Percentiles rank a stretch among this genome's conserved stretches.
These are phyloP conservation scores for Monotropa hypopitys DNA, from an alignment of 179 eudicot species.

Conservation along the genomic window DNA sequence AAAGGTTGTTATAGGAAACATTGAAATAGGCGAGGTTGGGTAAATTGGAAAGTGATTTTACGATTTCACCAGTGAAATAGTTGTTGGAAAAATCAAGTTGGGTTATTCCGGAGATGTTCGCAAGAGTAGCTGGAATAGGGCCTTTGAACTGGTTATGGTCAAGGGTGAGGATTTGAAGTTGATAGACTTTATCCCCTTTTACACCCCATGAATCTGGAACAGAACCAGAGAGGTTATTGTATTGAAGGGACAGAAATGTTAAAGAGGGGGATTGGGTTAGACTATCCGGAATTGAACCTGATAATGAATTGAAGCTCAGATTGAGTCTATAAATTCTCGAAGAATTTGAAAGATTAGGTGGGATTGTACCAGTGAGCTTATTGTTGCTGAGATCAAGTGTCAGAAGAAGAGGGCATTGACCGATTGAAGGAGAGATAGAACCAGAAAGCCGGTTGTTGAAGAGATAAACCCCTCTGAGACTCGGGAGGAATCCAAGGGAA, in stretches of 20 bases:
- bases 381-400: slow-evolving; percentile 62
- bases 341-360: slow-evolving; percentile 36
- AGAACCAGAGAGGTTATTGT: slow-evolving; percentile 60
- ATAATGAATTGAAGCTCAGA: slow-evolving; percentile 50
- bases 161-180: slow-evolving; percentile 37
- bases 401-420: slow-evolving; percentile 28
- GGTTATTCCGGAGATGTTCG: slow-evolving; percentile 31
- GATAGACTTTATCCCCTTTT: slow-evolving; percentile 9
- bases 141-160: slow-evolving; percentile 52
- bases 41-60: slow-evolving; percentile 35
- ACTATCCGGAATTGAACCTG: slow-evolving; percentile 48
- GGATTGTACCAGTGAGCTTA: slow-evolving; percentile 45
- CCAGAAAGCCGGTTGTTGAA: slow-evolving; percentile 73
- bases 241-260: slow-evolving; percentile 45
- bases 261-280: slow-evolving; percentile 40
- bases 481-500: slow-evolving; percentile 55
- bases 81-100: slow-evolving; percentile 59
- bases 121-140: slow-evolving; percentile 36
- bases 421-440: slow-evolving; percentile 52
- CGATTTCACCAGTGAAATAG: slow-evolving; percentile 50
- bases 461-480: slow-evolving; percentile 62
- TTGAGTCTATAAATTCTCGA: slow-evolving; percentile 50
- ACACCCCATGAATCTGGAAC: slow-evolving; percentile 51
- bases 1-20: slow-evolving; percentile 72
- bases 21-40: slow-evolving; percentile 42